Evolutionary conservation across 805 yeast genomes (phyloP).

Genomic region (Kuraishia ogatae): DNA sequence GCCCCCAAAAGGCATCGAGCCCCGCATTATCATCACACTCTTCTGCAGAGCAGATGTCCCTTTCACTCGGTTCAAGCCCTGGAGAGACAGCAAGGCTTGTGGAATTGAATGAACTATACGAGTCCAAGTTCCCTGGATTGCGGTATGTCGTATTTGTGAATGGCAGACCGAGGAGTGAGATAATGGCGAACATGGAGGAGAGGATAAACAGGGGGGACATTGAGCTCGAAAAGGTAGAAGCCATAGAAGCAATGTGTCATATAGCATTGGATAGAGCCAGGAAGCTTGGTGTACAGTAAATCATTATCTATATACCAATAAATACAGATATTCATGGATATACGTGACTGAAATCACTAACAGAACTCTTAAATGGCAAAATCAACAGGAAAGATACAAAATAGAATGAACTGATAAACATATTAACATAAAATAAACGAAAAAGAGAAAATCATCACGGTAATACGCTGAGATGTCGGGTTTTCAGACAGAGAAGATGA

Average conservation of each 20-base stretch:
- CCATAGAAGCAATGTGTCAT: slow-evolving; percentile 85
- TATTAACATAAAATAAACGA: neutral
- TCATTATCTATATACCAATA: too few relatives aligned
- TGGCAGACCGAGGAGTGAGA: slow-evolving; percentile 60
- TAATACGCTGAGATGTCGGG: neutral
- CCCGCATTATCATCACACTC: slow-evolving; percentile 56
- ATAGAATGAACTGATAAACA: neutral
- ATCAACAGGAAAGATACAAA: neutral
- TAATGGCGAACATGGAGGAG: slow-evolving; percentile 52
- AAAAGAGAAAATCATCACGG: neutral
- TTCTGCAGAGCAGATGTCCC: slow-evolving; percentile 57
- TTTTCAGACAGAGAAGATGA: neutral
- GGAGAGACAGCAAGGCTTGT: slow-evolving; percentile 42
- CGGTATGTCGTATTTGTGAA: slow-evolving; percentile 85
- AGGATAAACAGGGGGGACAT: slow-evolving; percentile 53
- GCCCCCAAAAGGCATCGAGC: slow-evolving; percentile 37
- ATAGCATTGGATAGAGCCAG: slow-evolving; percentile 72
- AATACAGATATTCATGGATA: neutral
- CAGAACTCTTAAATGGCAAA: neutral
- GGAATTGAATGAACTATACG: slow-evolving; percentile 43
- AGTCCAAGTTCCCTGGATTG: slow-evolving; percentile 47
- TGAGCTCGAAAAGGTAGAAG: slow-evolving; percentile 48
- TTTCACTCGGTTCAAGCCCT: slow-evolving; percentile 34
- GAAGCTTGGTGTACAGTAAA: slow-evolving; percentile 29
- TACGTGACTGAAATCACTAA: neutral